Conservation (phyloP, 768 basidiomycete species). For the Albatrellus ellisii region DNA sequence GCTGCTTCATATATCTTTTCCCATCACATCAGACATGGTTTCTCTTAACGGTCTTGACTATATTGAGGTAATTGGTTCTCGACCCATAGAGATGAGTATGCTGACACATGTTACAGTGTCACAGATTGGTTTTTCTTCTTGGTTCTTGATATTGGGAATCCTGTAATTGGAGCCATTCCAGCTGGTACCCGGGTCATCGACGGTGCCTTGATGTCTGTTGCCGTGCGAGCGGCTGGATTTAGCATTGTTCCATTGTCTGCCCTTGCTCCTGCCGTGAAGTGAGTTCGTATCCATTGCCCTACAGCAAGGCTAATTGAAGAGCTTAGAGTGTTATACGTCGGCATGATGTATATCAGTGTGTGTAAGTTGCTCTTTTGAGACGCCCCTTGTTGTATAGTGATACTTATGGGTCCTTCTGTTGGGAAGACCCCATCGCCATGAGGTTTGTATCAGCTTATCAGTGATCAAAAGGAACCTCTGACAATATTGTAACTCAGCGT, state of each 20-base stretch:
- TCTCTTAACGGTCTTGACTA: slow-evolving; percentile 52
- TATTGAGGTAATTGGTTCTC: slow-evolving; percentile 40
- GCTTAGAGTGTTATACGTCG: slow-evolving; percentile 63
- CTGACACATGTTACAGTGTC: slow-evolving; percentile 25
- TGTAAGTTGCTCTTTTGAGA: slow-evolving; percentile 37
- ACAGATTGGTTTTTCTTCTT: slow-evolving; percentile 89
- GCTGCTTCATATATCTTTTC: slow-evolving; percentile 85
- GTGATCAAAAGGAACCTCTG: background rate
- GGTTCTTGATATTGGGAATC: slow-evolving; percentile 75
- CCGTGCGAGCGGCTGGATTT: slow-evolving; percentile 85
- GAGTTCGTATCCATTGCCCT: slow-evolving; percentile 18
- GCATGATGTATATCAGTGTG: slow-evolving; percentile 90
- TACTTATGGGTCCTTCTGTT: slow-evolving; percentile 3
- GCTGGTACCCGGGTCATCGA: slow-evolving; percentile 54
- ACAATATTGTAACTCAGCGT: slow-evolving; percentile 36
- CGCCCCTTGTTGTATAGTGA: slow-evolving; percentile 3
- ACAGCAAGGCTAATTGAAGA: background rate
- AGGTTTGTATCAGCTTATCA: slow-evolving; percentile 29
- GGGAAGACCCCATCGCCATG: slow-evolving; percentile 64
- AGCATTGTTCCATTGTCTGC: slow-evolving; percentile 53
- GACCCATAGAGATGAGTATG: background rate
- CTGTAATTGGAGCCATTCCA: slow-evolving; percentile 54
- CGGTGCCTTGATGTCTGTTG: slow-evolving; percentile 67
- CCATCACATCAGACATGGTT: slow-evolving; percentile 95
- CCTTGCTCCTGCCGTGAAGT: slow-evolving; percentile 88